Evolutionary conservation across 192 early-diverging fungal species (phyloP).

Genomic region (Coemansia sp.): DNA sequence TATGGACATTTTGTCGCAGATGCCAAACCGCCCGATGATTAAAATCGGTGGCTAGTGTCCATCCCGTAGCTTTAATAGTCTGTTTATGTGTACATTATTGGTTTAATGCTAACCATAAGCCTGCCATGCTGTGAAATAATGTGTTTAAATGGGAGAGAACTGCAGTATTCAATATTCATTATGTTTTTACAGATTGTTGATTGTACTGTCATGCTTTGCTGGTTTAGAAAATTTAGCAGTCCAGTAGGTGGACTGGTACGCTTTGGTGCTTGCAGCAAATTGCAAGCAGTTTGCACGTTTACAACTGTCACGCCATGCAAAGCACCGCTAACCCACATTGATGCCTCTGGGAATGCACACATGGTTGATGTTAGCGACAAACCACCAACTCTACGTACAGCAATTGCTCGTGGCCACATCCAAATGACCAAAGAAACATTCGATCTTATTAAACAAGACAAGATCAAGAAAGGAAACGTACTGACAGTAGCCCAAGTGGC

Average conservation of each 20-base stretch:
- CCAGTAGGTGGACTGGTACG: background rate
- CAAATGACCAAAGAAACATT: constrained; percentile 65
- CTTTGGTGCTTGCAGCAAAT: background rate
- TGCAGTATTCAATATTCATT: background rate
- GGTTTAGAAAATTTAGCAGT: background rate
- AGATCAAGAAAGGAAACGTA: constrained; percentile 85
- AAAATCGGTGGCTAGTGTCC: constrained; percentile 78
- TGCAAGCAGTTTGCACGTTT: background rate
- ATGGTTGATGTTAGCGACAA: constrained; percentile 91
- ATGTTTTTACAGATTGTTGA: background rate
- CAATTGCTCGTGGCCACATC: constrained; percentile 70
- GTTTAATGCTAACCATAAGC: constrained; percentile 1
- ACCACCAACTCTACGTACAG: constrained; percentile 63
- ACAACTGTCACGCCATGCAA: background rate
- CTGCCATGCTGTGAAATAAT: background rate
- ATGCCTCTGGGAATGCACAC: constrained; percentile 68
- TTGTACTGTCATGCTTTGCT: background rate
- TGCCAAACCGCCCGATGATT: constrained; percentile 94
- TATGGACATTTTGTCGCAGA: constrained; percentile 73
- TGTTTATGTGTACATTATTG: background rate
- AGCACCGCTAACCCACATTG: constrained; percentile 68
- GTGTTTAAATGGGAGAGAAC: background rate
- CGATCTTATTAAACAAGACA: constrained; percentile 61
- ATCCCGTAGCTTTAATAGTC: background rate
- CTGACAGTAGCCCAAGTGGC: constrained; percentile 83